phyloP scores from a whole-genome alignment of 257 asterid species.

The Orobanche coerulescens region DNA sequence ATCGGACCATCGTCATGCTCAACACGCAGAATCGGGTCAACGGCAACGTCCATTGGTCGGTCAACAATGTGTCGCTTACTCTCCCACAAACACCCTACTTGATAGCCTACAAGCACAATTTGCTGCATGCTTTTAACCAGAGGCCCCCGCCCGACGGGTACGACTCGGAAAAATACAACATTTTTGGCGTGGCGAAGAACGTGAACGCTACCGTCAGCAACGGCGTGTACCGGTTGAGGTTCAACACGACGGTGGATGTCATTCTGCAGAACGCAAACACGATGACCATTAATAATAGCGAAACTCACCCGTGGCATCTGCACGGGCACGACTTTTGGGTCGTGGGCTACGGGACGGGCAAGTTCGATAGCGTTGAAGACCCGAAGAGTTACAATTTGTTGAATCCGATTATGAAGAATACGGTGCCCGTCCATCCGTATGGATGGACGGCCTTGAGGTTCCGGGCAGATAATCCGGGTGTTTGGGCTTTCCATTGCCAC shows the following conservation, averaged over 20 bases:
- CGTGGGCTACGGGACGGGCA: conserved; percentile 66
- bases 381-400: conserved; percentile 54
- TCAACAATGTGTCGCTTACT: conserved; percentile 64
- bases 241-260: conserved; percentile 68
- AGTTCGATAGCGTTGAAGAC: conserved; percentile 41
- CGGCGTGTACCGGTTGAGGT: conserved; percentile 42
- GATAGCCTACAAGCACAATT: conserved; percentile 42
- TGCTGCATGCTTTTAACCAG: conserved; percentile 36
- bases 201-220: conserved; percentile 55
- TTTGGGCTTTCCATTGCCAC: conserved; percentile 95
- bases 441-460: conserved; percentile 93
- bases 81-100: conserved; percentile 75
- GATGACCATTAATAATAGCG: conserved; percentile 51
- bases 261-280: conserved; percentile 78
- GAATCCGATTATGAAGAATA: conserved; percentile 81
- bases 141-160: conserved; percentile 58
- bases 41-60: conserved; percentile 54
- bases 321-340: conserved; percentile 99
- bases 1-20: conserved; percentile 75
- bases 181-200: conserved; percentile 23
- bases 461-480: conserved; percentile 84
- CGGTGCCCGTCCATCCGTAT: conserved; percentile 73
- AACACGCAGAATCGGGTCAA: conserved; percentile 61
- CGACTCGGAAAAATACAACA: conserved; percentile 39
- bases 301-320: conserved; percentile 97